phyloP scores from a whole-genome alignment of 306 rosid genomes.

The Glycyrrhiza uralensis region DNA sequence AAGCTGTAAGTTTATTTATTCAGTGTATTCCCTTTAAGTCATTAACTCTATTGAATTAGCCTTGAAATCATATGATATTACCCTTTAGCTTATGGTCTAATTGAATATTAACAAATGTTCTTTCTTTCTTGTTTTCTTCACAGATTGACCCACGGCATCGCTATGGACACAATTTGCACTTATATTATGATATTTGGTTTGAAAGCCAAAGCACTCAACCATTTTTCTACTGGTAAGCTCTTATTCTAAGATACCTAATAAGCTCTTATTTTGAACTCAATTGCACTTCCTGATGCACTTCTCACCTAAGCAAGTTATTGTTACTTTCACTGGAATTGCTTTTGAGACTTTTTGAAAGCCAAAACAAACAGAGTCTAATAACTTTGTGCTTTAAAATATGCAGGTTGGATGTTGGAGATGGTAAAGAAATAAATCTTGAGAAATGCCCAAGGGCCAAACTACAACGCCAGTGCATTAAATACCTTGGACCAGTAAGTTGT shows the following conservation, averaged over 20 bases:
- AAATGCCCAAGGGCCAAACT: constrained; percentile 67
- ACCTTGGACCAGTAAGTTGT: constrained; percentile 93
- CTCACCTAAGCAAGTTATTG: too few species aligned
- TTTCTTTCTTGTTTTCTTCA: constrained; percentile 12
- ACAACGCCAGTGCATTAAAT: constrained; percentile 77
- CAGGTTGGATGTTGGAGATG: constrained; percentile 94
- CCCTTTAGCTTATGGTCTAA: neutral
- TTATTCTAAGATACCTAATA: neutral
- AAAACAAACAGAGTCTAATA: too few species aligned
- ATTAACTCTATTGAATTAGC: neutral
- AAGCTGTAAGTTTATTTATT: constrained; percentile 69
- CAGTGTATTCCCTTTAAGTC: neutral
- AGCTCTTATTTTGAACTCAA: too few species aligned
- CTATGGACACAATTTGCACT: constrained; percentile 90
- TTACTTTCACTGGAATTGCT: too few species aligned
- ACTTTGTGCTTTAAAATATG: too few species aligned
- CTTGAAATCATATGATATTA: neutral
- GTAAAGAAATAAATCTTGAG: constrained; percentile 73
- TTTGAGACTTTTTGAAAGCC: too few species aligned
- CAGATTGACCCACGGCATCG: constrained; percentile 99
- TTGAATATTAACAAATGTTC: neutral
- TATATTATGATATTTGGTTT: constrained; percentile 89
- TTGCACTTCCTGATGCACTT: too few species aligned
- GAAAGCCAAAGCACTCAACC: constrained; percentile 86
- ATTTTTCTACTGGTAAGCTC: constrained; percentile 83